Base-by-base conservation (phyloP, 169 alveolate species). In the Plasmodium malariae region DNA sequence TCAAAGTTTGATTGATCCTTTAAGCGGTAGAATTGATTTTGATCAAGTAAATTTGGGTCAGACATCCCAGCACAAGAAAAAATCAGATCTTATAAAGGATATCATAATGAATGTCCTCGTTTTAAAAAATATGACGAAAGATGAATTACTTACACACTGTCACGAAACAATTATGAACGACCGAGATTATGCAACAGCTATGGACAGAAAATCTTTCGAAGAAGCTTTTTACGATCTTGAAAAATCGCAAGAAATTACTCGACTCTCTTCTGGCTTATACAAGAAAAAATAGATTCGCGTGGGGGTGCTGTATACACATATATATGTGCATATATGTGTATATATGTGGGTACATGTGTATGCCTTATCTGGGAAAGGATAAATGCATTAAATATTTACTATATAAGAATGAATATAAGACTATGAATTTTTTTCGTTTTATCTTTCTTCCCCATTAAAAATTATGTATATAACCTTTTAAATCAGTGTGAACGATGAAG, bases 1-100 rank as follows among this genome's bases (percentile, higher is more conserved):
- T 94, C 98, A 97, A 88, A 98, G 99, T 21, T 99, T 99, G n/a
- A 97, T 99, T 36, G 99, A 99, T 83, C 99, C 99, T 1, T 93
- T 95, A 14, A 98, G 99, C 51, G 99, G 99, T 11, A 94, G 96
- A 63, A 98, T 98, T 32, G 99, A 98, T 93, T 97, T 98, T 96
- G 99, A 98, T 88, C 96, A 98, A 85, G 90, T 98, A 26, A 93
- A 97, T 30, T 96, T 98, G 55, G 99, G 99, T 26, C 96, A 92
- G 19, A 86, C 96, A n/a, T 62, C 92, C 6, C 92, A 86, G 32
- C 86, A 71, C 57, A 86, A 86, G 51, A 86, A 86, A 43, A 86
- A 86, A 24, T 62, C 92, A n/a, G 92, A 86, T 57, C 45, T 69
- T 11, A 86, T 86, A 14, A 86, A 86, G 51, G 92, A 86, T 36